Base-by-base conservation (phyloP, 1,139 yeast species). In the Meyerozyma athensensis region DNA sequence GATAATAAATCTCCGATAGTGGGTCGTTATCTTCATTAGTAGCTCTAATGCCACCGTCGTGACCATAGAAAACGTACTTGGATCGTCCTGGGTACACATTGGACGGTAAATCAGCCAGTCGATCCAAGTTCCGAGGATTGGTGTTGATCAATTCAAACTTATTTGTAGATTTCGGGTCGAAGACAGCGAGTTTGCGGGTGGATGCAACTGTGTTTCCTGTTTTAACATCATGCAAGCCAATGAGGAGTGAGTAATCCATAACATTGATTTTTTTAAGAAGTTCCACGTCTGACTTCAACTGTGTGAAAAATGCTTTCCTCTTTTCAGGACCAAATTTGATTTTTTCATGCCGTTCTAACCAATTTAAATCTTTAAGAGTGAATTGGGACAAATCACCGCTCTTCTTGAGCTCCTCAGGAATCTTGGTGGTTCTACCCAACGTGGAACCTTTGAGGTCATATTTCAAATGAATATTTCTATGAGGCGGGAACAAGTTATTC, bases 401-500 rank as follows among this genome's bases (percentile, higher is more conserved):
- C 8, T 39, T 40, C 30, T 60, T 54, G 24, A 49, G 44, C 14
- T 47, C 47, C 13, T 50, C 52, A 4, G 55, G 52, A 4, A 61
- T 48, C 39, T 58, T 61, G 0, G 89, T 79, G 24, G 63, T 63
- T 48, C 99, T 76, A 4, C 97, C 97, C 70, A 86, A 74, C 0
- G 95, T 79, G 0, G 97, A 87, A 1, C 99, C 99, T 58, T 94
- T 94, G 52, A 94, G 72, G 56, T 94, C 99, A 59, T 79, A 94
- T 30, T 92, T 86, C 35, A 77, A 64, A 56, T 89, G 95, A 43
- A 92, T 82, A 47, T 86, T 95, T 41, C 92, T 73, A 54, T 87
- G 90, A 5, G 97, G 96, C 1, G 99, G 98, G 61, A 94, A 92
- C 39, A 94, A 70, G 56, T 94, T 94, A 65, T 94, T 94, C 98